Evolutionary conservation across 116 monocot genomes (phyloP), one percentile per base, ranked within the genome.

Genomic region (Papilionanthe hybrid): DNA sequence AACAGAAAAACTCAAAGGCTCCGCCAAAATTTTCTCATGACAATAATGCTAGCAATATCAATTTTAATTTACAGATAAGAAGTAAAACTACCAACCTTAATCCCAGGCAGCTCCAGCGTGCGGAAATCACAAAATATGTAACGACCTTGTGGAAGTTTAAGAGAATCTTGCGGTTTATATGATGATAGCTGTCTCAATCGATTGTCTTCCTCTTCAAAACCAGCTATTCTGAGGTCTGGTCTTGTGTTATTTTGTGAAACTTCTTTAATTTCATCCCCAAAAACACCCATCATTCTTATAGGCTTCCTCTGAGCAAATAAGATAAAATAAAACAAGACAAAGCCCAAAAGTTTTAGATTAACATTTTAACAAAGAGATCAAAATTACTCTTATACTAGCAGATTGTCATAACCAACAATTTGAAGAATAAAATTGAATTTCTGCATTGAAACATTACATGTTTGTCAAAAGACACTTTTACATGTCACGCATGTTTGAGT

Each of bases 161-260:
- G 47, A 53, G 88, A 83, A 49, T 44, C 17, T 42, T 71, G 86
- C 18, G 79, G 77, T 42, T 55, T 81, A 55, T 60, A 76, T 66
- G 78, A 43, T 49, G 77, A 79, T 75, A 92, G 79, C 60, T 86
- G 91, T 79, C 79, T 90, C 83, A 93, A 49, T 44, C 98, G 80
- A 48, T 88, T 84, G 78, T 98, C 94, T 82, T 94, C 98, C 78
- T 94, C 98, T n/a, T 94, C 94, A 91, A 98, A 98, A 32, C 98
- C 94, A 84, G 83, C 66, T 78, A 98, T 94, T 78, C 92, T 90
- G 78, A 85, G 67, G 77, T 91, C 94, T 56, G 84, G 55, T 72
- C 79, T 88, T 22, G 55, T 86, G 77, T 78, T 82, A 84, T 84
- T 84, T 44, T 91, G 81, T 68, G 98, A 98, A 79, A 98, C 87